phyloP scores from a whole-genome alignment of 2,329 filamentous ascomycete species.

The Colletotrichum tropicicola region DNA sequence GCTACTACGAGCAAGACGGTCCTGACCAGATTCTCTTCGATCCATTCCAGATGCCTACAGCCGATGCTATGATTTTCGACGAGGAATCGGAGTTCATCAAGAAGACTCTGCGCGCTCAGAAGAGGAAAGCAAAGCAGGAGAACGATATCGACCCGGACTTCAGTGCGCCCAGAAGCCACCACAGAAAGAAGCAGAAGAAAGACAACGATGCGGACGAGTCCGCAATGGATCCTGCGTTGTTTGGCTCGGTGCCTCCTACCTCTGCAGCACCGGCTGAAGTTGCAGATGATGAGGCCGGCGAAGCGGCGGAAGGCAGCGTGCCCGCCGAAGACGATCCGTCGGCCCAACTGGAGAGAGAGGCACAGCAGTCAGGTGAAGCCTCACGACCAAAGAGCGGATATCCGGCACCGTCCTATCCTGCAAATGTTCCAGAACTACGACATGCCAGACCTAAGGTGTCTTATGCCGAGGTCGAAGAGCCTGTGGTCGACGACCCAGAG shows the following conservation, averaged over 20 bases:
- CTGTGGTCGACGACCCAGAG: slow-evolving; percentile 50
- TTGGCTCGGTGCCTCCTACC: slow-evolving; percentile 36
- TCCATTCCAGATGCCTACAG: slow-evolving; percentile 62
- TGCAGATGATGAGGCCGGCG: neutral
- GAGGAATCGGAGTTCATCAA: slow-evolving; percentile 64
- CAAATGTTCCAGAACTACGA: slow-evolving; percentile 58
- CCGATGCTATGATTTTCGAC: slow-evolving; percentile 50
- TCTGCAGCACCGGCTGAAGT: neutral
- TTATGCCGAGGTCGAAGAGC: slow-evolving; percentile 59
- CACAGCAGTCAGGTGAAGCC: neutral
- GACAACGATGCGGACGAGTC: slow-evolving; percentile 36
- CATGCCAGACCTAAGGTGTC: slow-evolving; percentile 62
- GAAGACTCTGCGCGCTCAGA: slow-evolving; percentile 62
- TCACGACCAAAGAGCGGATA: neutral
- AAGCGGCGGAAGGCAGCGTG: slow-evolving; percentile 33
- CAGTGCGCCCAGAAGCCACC: slow-evolving; percentile 48
- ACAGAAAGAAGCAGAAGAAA: slow-evolving; percentile 51
- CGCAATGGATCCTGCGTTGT: slow-evolving; percentile 63
- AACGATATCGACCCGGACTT: slow-evolving; percentile 66
- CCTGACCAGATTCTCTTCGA: slow-evolving; percentile 68
- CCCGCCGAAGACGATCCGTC: slow-evolving; percentile 29
- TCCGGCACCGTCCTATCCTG: slow-evolving; percentile 12
- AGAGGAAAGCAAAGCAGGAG: slow-evolving; percentile 61
- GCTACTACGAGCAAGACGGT: slow-evolving; percentile 68
- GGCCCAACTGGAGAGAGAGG: slow-evolving; percentile 10